Evolutionary conservation across 345 rosid species (phyloP), one percentile per base, ranked within the genome.

Genomic region (Pelargonium nanum): DNA sequence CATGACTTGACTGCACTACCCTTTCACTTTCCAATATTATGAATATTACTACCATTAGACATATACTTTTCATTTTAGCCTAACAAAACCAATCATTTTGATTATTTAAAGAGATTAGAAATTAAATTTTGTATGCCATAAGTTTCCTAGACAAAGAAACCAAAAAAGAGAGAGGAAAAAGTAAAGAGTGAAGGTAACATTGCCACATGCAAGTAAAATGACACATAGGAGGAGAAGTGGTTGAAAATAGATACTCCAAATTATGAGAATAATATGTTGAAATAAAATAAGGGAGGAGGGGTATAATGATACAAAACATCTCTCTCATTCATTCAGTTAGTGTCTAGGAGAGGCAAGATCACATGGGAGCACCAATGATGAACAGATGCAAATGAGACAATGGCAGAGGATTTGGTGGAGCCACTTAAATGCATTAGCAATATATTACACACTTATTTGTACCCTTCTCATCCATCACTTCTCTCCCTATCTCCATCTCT

Each of bases 381-480:
- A 62, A 62, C 63, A 50, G 76, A 63, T 57, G 75, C 84, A 71
- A 75, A 80, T 75, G 82, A 82, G 81, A 77, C 81, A 80, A 61
- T 67, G 75, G 78, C 78, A 67, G 84, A 64, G 81, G 81, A 80
- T 82, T 78, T 80, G 86, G 81, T 75, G 83, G 80, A 77, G 81
- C 83, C 86, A 72, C 73, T 34, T 76, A 55, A 80, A 75, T 85
- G 79, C 48, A 40, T 40, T 40, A 40, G 48, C 48, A n/a, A n/a
- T 40, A 40, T 40, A 40, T 40, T 82, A 50, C 70, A 67, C 24
- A 28, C 68, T 71, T 68, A 54, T 65, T 72, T 69, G 69, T 63
- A 60, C 56, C 30, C 68, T 66, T 63, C 68, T 24, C 23, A 64
- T 19, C 67, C 55, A 55, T 56, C 71, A 60, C 7, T 59, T n/a